These are phyloP conservation scores for Tanacetum coccineum DNA, from an alignment of 129 eudicot species.

Conservation along the genomic window DNA sequence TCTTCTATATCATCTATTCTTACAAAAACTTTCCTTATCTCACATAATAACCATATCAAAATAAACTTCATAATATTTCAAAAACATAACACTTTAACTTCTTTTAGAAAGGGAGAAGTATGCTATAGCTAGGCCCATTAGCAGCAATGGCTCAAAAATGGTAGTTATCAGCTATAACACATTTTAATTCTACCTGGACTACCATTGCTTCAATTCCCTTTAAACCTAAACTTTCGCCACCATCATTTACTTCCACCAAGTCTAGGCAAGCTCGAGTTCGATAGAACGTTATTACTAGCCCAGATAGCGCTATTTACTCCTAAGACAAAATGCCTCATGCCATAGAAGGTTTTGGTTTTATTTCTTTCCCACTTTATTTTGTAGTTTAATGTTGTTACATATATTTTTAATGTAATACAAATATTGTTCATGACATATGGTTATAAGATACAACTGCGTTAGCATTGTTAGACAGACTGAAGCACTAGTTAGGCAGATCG, in stretches of 20 bases:
- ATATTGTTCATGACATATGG: no score
- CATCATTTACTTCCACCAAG: constrained; percentile 38
- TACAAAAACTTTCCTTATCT: constrained; percentile 27
- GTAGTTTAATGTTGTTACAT: no score
- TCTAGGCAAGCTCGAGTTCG: constrained; percentile 26
- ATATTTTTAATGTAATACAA: no score
- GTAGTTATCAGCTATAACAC: constrained; percentile 55
- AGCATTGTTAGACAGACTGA: neutral
- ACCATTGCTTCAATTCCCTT: constrained; percentile 54
- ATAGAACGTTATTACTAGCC: constrained; percentile 26
- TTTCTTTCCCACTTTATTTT: no score
- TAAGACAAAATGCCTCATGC: constrained; percentile 75
- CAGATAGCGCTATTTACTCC: constrained; percentile 75
- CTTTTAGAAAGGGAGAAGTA: neutral
- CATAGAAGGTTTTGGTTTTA: constrained; percentile 56
- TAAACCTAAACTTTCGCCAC: constrained; percentile 55
- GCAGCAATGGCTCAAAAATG: constrained; percentile 75
- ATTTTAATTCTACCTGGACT: constrained; percentile 32
- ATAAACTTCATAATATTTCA: constrained; percentile 7
- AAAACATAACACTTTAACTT: neutral
- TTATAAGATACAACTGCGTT: neutral
- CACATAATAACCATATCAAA: constrained; percentile 25
- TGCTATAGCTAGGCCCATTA: constrained; percentile 9
- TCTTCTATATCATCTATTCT: constrained; percentile 27
- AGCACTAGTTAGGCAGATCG: no score